Conservation (phyloP, 768 basidiomycete genomes). For the Rhizopogon vulgaris region DNA sequence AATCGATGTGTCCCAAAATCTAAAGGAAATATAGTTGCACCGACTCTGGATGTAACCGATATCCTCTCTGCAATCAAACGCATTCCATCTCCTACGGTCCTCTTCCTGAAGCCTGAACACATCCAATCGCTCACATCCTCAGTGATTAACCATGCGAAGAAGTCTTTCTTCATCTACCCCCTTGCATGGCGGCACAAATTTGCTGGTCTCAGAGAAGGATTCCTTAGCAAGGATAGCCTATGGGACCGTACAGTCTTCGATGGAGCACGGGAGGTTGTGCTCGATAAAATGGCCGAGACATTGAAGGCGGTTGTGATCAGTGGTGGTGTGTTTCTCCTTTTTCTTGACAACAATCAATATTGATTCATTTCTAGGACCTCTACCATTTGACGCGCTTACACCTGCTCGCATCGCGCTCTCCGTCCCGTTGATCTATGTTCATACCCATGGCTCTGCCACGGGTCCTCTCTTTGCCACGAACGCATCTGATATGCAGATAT, state of each 20-base stretch:
- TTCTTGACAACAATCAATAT: background rate
- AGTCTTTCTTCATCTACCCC: constrained; percentile 46
- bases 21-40: background rate
- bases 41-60: constrained; percentile 37
- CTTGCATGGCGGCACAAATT: constrained; percentile 78
- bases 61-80: constrained; percentile 39
- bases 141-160: constrained; percentile 50
- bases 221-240: constrained; percentile 69
- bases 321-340: constrained; percentile 46
- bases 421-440: constrained; percentile 64
- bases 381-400: constrained; percentile 46
- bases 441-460: constrained; percentile 54
- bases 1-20: background rate
- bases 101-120: constrained; percentile 69
- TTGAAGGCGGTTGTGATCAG: constrained; percentile 67
- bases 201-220: constrained; percentile 63
- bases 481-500: constrained; percentile 78
- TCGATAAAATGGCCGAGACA: constrained; percentile 56
- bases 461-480: constrained; percentile 82
- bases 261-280: constrained; percentile 49
- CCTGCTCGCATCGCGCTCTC: constrained; percentile 71
- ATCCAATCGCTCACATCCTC: constrained; percentile 45
- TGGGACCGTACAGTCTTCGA: constrained; percentile 82
- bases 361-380: constrained; percentile 31
- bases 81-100: constrained; percentile 69